Conservation (phyloP, 768 basidiomycete genomes). For the Leucosporidium yakuticum region DNA sequence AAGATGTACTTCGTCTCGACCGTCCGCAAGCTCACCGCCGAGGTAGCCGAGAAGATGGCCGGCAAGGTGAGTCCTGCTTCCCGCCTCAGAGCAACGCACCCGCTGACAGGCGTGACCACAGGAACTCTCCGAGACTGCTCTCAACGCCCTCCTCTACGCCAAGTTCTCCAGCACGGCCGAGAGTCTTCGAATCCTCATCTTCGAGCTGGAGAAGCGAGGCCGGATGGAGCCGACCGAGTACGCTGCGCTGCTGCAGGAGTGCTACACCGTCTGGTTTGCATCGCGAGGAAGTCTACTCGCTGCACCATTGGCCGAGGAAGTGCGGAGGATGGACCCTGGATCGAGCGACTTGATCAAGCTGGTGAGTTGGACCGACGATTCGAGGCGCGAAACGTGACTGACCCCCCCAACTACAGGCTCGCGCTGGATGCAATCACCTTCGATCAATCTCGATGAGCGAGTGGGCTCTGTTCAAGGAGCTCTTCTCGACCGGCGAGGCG, state of each 20-base stretch:
- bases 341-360: slow-evolving; percentile 80
- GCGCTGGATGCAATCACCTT: slow-evolving; percentile 84
- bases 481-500: slow-evolving; percentile 78
- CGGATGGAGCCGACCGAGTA: slow-evolving; percentile 66
- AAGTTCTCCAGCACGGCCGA: slow-evolving; percentile 70
- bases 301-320: slow-evolving; percentile 69
- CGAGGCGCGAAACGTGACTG: not conserved
- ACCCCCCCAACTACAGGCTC: slow-evolving; percentile 53
- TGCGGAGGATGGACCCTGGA: slow-evolving; percentile 70
- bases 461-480: slow-evolving; percentile 73
- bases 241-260: slow-evolving; percentile 71
- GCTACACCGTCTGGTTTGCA: slow-evolving; percentile 74
- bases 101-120: not conserved
- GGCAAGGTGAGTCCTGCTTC: slow-evolving; percentile 57
- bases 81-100: not conserved
- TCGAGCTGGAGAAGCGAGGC: slow-evolving; percentile 77
- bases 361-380: slow-evolving; percentile 47
- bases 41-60: slow-evolving; percentile 65
- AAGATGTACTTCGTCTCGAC: slow-evolving; percentile 93
- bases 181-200: slow-evolving; percentile 68
- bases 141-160: slow-evolving; percentile 72
- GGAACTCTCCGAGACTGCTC: slow-evolving; percentile 59
- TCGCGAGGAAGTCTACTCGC: slow-evolving; percentile 67
- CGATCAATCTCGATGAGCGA: slow-evolving; percentile 88
- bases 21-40: slow-evolving; percentile 67